Evolutionary conservation across 1,284 basidiomycete species (phyloP).

Genomic region (Cryptococcus jaspeensis): DNA sequence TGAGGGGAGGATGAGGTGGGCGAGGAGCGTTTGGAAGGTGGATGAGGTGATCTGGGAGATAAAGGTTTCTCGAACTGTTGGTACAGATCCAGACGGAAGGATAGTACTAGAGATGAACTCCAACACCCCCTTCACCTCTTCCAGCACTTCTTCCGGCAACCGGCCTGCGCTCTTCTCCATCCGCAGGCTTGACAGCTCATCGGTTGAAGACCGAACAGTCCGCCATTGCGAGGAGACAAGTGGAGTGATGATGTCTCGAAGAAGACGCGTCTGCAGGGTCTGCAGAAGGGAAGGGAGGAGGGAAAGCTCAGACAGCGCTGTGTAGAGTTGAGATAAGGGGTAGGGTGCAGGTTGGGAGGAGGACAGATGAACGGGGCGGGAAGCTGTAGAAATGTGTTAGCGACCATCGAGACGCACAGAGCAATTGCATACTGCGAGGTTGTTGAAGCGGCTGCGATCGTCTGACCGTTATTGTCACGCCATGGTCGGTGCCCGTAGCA

Average conservation of each 20-base stretch:
- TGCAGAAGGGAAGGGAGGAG: conserved; percentile 15
- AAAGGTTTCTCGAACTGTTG: conserved; percentile 17
- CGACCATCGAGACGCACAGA: background rate
- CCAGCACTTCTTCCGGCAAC: conserved; percentile 12
- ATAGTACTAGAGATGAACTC: conserved; percentile 19
- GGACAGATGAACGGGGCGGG: conserved; percentile 8
- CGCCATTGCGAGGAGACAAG: conserved; percentile 3
- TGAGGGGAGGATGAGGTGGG: conserved; percentile 63
- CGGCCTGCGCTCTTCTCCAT: background rate
- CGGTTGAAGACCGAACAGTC: background rate
- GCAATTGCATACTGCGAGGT: conserved; percentile 21
- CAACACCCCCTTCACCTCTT: conserved; percentile 19
- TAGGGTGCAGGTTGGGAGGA: conserved; percentile 14
- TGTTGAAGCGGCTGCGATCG: conserved; percentile 14
- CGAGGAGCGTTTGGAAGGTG: conserved; percentile 56
- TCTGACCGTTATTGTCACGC: conserved; percentile 14
- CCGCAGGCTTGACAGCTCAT: conserved; percentile 7
- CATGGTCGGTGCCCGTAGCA: background rate
- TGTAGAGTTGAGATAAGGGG: conserved; percentile 19
- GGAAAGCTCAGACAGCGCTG: conserved; percentile 13
- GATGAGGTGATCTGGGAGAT: conserved; percentile 7
- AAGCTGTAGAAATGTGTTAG: conserved; percentile 1
- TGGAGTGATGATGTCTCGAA: conserved; percentile 24
- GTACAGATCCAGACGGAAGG: conserved; percentile 1
- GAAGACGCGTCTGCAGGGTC: conserved; percentile 18